Base-by-base conservation (phyloP, 139 green algal species). In the Gonium pectorale region DNA sequence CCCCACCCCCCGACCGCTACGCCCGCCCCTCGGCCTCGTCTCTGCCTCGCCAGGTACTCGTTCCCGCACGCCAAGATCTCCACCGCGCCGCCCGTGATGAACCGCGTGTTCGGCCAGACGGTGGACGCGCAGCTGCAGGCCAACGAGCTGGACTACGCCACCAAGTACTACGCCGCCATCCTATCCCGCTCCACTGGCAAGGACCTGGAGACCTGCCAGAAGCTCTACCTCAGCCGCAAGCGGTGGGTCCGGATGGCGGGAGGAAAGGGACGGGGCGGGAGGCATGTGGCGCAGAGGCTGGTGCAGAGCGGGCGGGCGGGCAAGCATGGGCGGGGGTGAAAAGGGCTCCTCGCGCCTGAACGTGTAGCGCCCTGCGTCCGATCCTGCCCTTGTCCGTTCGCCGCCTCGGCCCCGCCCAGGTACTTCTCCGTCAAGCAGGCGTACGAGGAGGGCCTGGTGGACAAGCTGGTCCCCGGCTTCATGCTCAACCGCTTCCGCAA, bases 151-250 rank as follows among this genome's bases (percentile, higher is more conserved):
- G 89, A 91, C 73, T 92, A 92, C 49, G 91, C 89, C 40, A 92
- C 89, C 71, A 92, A 92, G 87, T 92, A 92, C 80, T 94, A 94
- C 33, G 91, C 91, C 44, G 89, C 91, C 77, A 94, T 94, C 81
- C 83, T 94, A 83, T 86, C 91, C 38, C 74, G 89, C 27, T 79
- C 87, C 37, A 94, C 91, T 37, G 91, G 91, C 82, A 94, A 94
- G 91, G 83, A 89, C 41, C 83, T 92, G 73, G 87, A 85, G 27
- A 86, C 80, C 7, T 92, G 89, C 80, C 91, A 92, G 83, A 90
- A 92, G 87, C 80, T 92, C 80, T 94, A 91, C 86, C 81, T 94
- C 13, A 86, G 67, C 27, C 77, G 89, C 51, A 93, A 91, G 67
- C 63, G 90, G 90, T 93, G 86, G 54, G 90, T 0, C n/a, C 9